phyloP scores from a whole-genome alignment of 345 rosid genomes.

The Conringia planisiliqua region DNA sequence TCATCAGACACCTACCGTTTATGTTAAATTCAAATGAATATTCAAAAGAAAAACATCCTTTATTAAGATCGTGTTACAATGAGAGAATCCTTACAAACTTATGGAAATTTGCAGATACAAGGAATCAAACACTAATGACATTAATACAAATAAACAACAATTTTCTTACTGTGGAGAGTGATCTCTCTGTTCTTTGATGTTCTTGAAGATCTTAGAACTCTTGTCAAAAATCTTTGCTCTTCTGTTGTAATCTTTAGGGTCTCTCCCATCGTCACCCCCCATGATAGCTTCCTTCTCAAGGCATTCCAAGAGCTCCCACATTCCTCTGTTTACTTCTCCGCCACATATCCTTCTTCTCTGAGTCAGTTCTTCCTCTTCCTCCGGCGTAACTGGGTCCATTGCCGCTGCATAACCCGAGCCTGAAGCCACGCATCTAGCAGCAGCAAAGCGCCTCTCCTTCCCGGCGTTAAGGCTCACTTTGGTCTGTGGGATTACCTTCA shows the following conservation, averaged over 20 bases:
- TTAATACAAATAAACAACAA: background rate
- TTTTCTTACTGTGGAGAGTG: conserved; percentile 1
- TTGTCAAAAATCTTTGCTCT: conserved; percentile 79
- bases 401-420: conserved; percentile 21
- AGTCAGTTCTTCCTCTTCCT: conserved; percentile 45
- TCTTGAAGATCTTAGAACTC: conserved; percentile 61
- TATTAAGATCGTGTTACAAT: conserved; percentile 12
- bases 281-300: conserved; percentile 85
- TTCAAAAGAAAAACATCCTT: background rate
- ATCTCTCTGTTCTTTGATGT: conserved; percentile 44
- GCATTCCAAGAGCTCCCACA: conserved; percentile 61
- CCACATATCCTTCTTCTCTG: conserved; percentile 41
- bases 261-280: conserved; percentile 74
- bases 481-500: background rate
- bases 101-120: background rate
- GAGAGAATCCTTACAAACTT: background rate
- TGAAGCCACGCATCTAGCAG: conserved; percentile 33
- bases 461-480: background rate
- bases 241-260: conserved; percentile 64
- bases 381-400: conserved; percentile 32
- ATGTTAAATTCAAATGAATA: background rate
- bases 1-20: too few species aligned
- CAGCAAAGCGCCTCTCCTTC: background rate
- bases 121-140: conserved; percentile 3
- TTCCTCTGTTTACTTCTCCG: conserved; percentile 38